Base-by-base conservation (phyloP, 2,329 filamentous ascomycete genomes). In the Aspergillus fructus region DNA sequence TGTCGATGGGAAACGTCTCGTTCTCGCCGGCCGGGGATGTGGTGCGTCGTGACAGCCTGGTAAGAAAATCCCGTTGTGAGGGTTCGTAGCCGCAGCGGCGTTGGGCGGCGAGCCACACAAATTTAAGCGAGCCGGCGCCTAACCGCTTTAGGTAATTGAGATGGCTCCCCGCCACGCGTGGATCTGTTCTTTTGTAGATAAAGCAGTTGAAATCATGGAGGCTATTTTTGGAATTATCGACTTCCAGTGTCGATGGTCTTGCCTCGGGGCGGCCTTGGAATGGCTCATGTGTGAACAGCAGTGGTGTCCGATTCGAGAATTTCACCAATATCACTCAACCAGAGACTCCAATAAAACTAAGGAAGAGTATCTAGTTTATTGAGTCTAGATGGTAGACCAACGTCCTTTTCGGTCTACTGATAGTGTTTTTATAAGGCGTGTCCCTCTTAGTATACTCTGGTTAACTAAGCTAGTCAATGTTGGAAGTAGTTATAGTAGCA, bases 51-150 rank as follows among this genome's bases (percentile, higher is more conserved):
- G 56, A 49, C 58, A 58, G 55, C 53, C 49, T 57, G 57, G 58
- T 43, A 51, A 61, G 61, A 56, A 66, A 68, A 67, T 63, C 63
- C 59, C 57, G 61, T 67, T 66, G 64, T 64, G 64, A 68, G 61
- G 59, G 62, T 64, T 64, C 59, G 57, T 58, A 64, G 67, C 63
- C 65, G 65, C 66, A 65, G 17, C 21, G 66, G 59, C 55, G 59
- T 64, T 64, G 58, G 63, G 59, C 63, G 55, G 54, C 64, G 71
- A 72, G 69, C 66, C 71, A 74, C 69, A 73, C 70, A 76, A 76
- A 74, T 76, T 76, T 77, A 77, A 77, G 75, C 75, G 75, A 77
- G 74, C 60, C 60, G 62, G 63, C 68, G 66, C 69, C 71, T 73
- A 72, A 68, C 71, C 68, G 23, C 24, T 70, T 74, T 52, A 30